phyloP scores from a whole-genome alignment of 75 land plant species.

The Cunninghamia lanceolata region DNA sequence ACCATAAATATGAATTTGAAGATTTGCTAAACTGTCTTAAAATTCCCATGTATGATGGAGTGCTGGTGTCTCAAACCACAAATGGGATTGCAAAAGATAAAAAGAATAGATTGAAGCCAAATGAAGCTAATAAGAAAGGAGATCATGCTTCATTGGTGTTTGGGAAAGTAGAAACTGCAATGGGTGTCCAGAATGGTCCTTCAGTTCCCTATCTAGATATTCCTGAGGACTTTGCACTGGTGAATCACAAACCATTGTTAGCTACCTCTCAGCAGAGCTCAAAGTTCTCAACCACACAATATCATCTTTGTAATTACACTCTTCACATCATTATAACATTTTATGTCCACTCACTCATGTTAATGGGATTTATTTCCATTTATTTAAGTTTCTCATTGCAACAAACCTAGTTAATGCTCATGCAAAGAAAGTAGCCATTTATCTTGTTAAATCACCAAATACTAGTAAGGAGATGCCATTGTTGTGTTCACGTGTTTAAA shows the following conservation, averaged over 20 bases:
- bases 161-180: slow-evolving; percentile 11
- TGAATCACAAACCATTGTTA: background rate
- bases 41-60: background rate
- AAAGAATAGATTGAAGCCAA: slow-evolving; percentile 27
- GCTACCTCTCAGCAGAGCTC: background rate
- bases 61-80: slow-evolving; percentile 43
- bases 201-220: slow-evolving; percentile 11
- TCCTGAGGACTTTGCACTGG: background rate
- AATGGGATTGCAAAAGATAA: slow-evolving; percentile 44
- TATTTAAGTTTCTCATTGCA: background rate
- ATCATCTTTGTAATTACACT: no score
- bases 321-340: background rate
- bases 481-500: no score
- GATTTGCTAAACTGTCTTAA: background rate
- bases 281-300: background rate
- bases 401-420: no score
- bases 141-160: slow-evolving; percentile 17
- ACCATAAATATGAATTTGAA: background rate
- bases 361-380: background rate
- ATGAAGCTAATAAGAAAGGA: slow-evolving; percentile 20
- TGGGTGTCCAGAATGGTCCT: slow-evolving; percentile 21
- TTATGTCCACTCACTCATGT: background rate
- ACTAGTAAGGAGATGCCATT: background rate
- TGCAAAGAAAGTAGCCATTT: background rate
- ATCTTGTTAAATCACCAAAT: background rate